Base-by-base conservation (phyloP, 495 filamentous ascomycete species). In the Pseudomonodictys pantanalensis region DNA sequence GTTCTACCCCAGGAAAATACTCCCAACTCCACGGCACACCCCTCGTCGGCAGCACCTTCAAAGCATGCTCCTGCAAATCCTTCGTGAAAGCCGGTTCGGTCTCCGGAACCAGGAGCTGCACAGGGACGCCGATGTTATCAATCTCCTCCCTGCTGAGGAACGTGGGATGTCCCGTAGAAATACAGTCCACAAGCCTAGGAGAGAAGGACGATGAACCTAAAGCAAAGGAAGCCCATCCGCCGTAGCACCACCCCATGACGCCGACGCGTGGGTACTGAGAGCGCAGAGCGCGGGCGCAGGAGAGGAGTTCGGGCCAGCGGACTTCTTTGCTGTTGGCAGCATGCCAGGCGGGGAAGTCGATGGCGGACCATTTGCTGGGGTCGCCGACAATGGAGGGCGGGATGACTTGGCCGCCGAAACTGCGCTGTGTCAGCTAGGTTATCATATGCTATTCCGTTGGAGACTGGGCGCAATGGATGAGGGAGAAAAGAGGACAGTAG, bases 241-340 rank as follows among this genome's bases (percentile, higher is more conserved):
- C 47, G 24, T 26, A 50, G 24, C 47, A 50, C 15, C 32, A 50
- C 24, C 47, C 47, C 15, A 50, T 50, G 3, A 50, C 47, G 28
- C 47, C 47, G 7, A 50, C 7, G 2, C 28, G 11, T 2, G 11
- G n/a, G 24, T 50, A 26, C 47, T 30, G 29, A 12, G 29, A 9
- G 20, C 25, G 20, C 8, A 50, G 47, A 2, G 47, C 47, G 3
- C n/a, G 3, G 2, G 28, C 47, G 24, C 18, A 24, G 15, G 11
- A 10, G 12, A 22, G 15, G 43, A 28, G 11, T 18, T 41, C 38
- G 12, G 15, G 15, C 38, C 38, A 41, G 38, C 38, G 38, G 20
- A n/a, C 38, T 41, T 15, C 38, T 41, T 41, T 18, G 38, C 15
- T n/a, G 15, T 41, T 12, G 15, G 38, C 38, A 41, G 15, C 38